Percentiles rank a stretch among this genome's conserved stretches.
Conservation (phyloP, 441 rosid genomes). For the Bruguiera hainesii region DNA sequence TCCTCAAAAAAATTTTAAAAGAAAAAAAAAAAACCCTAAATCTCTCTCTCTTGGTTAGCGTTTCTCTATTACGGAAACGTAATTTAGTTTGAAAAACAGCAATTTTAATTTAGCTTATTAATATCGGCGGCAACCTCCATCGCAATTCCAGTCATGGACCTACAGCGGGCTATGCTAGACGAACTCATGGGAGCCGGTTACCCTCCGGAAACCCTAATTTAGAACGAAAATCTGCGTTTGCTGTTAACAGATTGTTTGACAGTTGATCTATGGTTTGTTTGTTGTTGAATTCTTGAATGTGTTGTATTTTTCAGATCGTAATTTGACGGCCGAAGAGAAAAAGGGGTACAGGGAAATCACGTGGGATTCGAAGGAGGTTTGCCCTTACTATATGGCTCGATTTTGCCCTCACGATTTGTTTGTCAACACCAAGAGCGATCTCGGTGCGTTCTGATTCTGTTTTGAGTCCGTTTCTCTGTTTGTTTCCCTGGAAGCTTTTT, state of each 20-base stretch:
- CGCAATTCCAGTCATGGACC: slow-evolving; percentile 53
- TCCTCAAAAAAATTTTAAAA: too few species aligned
- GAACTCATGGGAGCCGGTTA: slow-evolving; percentile 97
- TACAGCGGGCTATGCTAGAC: slow-evolving; percentile 93
- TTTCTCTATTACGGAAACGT: too few species aligned
- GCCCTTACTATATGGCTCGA: slow-evolving; percentile 88
- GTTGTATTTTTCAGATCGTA: slow-evolving; percentile 49
- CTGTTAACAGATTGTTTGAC: neutral
- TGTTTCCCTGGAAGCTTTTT: too few species aligned
- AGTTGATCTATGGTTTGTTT: neutral
- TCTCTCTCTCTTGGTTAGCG: too few species aligned
- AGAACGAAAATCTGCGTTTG: neutral
- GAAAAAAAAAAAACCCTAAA: too few species aligned
- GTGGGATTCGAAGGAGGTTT: slow-evolving; percentile 96
- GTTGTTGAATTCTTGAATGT: neutral
- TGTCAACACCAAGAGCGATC: slow-evolving; percentile 95
- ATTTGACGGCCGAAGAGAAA: slow-evolving; percentile 86
- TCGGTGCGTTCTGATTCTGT: slow-evolving; percentile 44
- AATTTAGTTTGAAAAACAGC: too few species aligned
- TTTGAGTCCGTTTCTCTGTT: too few species aligned
- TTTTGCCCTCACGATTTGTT: slow-evolving; percentile 98
- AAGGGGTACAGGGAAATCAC: slow-evolving; percentile 74
- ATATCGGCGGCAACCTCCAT: neutral
- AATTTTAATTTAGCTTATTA: too few species aligned
- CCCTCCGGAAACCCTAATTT: slow-evolving; percentile 5